phyloP scores from a whole-genome alignment of 768 basidiomycete species.

The Strobilomyces confusus region DNA sequence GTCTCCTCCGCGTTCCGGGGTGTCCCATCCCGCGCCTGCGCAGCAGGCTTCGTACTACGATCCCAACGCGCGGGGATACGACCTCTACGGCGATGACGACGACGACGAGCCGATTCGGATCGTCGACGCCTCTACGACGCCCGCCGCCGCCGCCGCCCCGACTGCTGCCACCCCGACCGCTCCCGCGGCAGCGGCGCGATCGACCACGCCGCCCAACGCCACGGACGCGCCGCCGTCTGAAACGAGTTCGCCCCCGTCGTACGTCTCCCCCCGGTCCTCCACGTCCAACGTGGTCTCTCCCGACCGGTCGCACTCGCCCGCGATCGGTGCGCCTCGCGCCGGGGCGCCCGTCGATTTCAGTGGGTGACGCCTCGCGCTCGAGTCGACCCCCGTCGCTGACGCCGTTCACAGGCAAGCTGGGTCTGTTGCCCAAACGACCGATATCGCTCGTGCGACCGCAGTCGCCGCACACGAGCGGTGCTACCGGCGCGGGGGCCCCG shows the following conservation, averaged over 20 bases:
- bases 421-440: slow-evolving; percentile 69
- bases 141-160: not conserved
- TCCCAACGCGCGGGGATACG: slow-evolving; percentile 31
- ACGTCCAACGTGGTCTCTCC: not conserved
- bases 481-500: not conserved
- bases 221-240: not conserved
- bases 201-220: too few species aligned
- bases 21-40: not conserved
- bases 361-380: slow-evolving; percentile 22
- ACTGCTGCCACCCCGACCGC: not conserved
- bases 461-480: slow-evolving; percentile 27
- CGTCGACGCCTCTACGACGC: not conserved
- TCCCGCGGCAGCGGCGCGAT: too few species aligned
- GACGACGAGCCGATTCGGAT: slow-evolving; percentile 13
- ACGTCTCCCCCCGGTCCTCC: slow-evolving; percentile 5
- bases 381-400: too few species aligned
- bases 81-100: slow-evolving; percentile 21
- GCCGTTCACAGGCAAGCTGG: slow-evolving; percentile 50
- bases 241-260: slow-evolving; percentile 3
- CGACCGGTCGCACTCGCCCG: slow-evolving; percentile 10
- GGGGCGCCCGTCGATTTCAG: slow-evolving; percentile 30
- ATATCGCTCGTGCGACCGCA: slow-evolving; percentile 48
- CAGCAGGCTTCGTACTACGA: slow-evolving; percentile 34
- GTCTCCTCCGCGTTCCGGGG: slow-evolving; percentile 13
- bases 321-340: slow-evolving; percentile 1